phyloP scores from a whole-genome alignment of 129 eudicot species.

The Saposhnikovia divaricata region DNA sequence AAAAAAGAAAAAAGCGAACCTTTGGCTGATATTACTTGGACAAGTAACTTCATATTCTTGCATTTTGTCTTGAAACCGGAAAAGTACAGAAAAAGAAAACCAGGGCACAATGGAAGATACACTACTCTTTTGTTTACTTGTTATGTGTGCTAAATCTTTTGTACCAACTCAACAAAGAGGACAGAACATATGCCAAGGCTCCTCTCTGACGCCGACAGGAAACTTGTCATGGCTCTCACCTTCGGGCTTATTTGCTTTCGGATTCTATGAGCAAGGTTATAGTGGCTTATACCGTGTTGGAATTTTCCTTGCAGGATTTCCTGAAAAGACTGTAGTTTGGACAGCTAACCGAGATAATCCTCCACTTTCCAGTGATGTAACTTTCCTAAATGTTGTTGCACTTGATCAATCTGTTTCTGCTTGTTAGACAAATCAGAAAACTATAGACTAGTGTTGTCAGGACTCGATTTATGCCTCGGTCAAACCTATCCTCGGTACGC shows the following conservation, averaged over 20 bases:
- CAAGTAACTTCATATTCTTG: not conserved
- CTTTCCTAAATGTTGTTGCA: too few relatives aligned
- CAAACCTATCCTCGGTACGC: too few relatives aligned
- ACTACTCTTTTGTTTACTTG: not conserved
- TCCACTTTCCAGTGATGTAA: not conserved
- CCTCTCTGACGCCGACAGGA: conserved; percentile 2
- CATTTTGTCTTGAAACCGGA: not conserved
- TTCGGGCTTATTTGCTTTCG: not conserved
- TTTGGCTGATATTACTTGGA: too few relatives aligned
- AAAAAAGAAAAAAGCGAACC: too few relatives aligned
- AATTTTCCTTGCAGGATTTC: conserved; percentile 16
- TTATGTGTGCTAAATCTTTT: not conserved
- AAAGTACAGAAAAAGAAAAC: not conserved
- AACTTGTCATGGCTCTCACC: conserved; percentile 15
- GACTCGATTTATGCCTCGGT: too few relatives aligned
- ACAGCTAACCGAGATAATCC: conserved; percentile 21
- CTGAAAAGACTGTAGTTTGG: conserved; percentile 21
- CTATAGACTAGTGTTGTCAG: too few relatives aligned
- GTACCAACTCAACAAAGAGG: conserved; percentile 17
- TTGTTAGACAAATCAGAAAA: too few relatives aligned
- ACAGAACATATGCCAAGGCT: conserved; percentile 13
- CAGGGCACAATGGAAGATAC: not conserved
- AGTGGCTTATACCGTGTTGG: conserved; percentile 16
- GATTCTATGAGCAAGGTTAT: not conserved
- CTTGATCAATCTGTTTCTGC: too few relatives aligned